Conservation (phyloP, 108 stramenopile species). For the Pseudonitzschia multistriata region DNA sequence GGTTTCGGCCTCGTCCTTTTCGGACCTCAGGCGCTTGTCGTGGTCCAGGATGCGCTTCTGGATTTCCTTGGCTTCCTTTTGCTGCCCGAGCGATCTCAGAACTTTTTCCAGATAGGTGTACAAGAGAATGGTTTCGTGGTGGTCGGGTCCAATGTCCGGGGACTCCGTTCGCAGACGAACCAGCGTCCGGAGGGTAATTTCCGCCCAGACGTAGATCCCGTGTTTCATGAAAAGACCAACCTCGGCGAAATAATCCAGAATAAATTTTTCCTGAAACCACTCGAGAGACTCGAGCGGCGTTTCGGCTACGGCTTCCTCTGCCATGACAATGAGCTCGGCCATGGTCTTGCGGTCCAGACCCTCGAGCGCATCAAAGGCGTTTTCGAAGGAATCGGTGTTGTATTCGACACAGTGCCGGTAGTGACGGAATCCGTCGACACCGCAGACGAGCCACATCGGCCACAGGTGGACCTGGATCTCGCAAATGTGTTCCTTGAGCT, state of each 20-base stretch:
- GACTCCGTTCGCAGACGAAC: slow-evolving; percentile 71
- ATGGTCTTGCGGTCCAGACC: slow-evolving; percentile 85
- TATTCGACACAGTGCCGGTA: slow-evolving; percentile 88
- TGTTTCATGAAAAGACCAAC: slow-evolving; percentile 81
- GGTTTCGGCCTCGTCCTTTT: slow-evolving; percentile 69
- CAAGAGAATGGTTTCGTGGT: slow-evolving; percentile 72
- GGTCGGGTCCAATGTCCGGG: slow-evolving; percentile 84
- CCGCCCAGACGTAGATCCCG: slow-evolving; percentile 75
- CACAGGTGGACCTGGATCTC: slow-evolving; percentile 87
- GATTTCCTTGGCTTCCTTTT: slow-evolving; percentile 68
- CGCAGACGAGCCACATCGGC: slow-evolving; percentile 87
- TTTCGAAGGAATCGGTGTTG: slow-evolving; percentile 80
- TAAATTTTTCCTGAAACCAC: slow-evolving; percentile 89
- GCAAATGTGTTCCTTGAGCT: slow-evolving; percentile 85
- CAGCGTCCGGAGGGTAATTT: slow-evolving; percentile 68
- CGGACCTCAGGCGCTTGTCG: slow-evolving; percentile 30
- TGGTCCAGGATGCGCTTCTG: slow-evolving; percentile 19
- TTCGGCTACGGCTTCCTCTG: slow-evolving; percentile 85
- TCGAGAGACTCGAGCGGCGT: slow-evolving; percentile 84
- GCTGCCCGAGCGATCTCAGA: slow-evolving; percentile 55
- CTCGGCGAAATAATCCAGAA: slow-evolving; percentile 89
- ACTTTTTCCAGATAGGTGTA: slow-evolving; percentile 70
- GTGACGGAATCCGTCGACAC: slow-evolving; percentile 88
- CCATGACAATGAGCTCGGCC: slow-evolving; percentile 89
- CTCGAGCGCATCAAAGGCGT: slow-evolving; percentile 79